Evolutionary conservation across 2,329 filamentous ascomycete genomes (phyloP).

Genomic region (Grosmannia serpens): DNA sequence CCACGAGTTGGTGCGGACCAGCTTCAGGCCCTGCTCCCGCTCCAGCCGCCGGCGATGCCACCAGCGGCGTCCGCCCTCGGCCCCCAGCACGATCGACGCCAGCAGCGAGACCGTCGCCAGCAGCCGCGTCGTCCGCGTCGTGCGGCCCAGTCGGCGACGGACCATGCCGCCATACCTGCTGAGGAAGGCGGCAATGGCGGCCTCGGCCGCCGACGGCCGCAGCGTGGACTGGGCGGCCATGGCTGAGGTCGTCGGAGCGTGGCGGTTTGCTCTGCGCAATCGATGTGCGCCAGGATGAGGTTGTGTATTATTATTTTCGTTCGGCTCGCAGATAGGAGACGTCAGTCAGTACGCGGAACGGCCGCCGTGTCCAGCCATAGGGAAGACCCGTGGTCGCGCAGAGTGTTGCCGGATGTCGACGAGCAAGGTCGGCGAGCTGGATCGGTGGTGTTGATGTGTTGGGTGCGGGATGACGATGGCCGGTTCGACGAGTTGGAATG

Average conservation of each 20-base stretch:
- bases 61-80: slow-evolving; percentile 68
- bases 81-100: slow-evolving; percentile 65
- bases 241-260: background rate
- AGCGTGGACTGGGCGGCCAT: slow-evolving; percentile 90
- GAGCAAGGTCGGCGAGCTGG: background rate
- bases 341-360: background rate
- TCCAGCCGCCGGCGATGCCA: slow-evolving; percentile 65
- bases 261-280: background rate
- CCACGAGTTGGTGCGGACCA: slow-evolving; percentile 85
- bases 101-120: slow-evolving; percentile 66
- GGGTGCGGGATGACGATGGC: too few species aligned
- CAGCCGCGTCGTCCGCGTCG: slow-evolving; percentile 60
- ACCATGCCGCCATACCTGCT: slow-evolving; percentile 46
- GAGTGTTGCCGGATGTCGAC: background rate
- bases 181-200: slow-evolving; percentile 53
- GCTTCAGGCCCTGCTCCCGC: slow-evolving; percentile 67
- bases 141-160: slow-evolving; percentile 44
- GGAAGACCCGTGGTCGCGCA: background rate
- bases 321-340: background rate
- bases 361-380: background rate
- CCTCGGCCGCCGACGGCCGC: slow-evolving; percentile 51
- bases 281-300: background rate
- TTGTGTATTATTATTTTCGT: background rate
- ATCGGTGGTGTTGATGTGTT: background rate
- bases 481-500: background rate